Conservation (phyloP, 805 yeast genomes). For the Clavispora vitiphila region DNA sequence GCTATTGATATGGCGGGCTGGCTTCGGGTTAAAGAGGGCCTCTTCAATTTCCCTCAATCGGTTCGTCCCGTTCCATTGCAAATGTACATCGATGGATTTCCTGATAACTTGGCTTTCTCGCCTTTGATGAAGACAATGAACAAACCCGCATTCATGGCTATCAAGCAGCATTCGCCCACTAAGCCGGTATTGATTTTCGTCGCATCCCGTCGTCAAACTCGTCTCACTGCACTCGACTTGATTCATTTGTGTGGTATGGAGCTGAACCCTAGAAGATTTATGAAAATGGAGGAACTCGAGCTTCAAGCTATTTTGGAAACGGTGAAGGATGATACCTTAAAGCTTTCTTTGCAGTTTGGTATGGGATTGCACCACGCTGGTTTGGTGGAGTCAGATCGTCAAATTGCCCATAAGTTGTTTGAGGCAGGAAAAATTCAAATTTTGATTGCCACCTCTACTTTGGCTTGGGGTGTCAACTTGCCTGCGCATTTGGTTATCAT, state of each 20-base stretch:
- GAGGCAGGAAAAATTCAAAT: constrained; percentile 69
- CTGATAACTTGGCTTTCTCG: constrained; percentile 74
- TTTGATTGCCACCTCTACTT: constrained; percentile 69
- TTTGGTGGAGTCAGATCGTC: constrained; percentile 66
- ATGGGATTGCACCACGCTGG: constrained; percentile 84
- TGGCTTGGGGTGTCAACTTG: constrained; percentile 86
- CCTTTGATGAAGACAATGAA: constrained; percentile 86
- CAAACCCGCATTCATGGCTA: constrained; percentile 88
- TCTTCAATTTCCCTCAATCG: constrained; percentile 75
- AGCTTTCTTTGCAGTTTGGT: constrained; percentile 63
- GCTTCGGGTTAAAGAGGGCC: constrained; percentile 69
- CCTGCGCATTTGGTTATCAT: constrained; percentile 43
- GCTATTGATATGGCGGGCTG: constrained; percentile 84
- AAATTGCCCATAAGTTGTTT: constrained; percentile 64
- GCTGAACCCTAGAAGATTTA: constrained; percentile 66
- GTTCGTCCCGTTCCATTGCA: constrained; percentile 83
- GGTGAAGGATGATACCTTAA: constrained; percentile 81
- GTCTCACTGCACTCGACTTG: constrained; percentile 73
- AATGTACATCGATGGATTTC: constrained; percentile 84
- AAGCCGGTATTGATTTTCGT: constrained; percentile 84
- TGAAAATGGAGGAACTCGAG: constrained; percentile 62
- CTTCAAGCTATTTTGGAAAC: constrained; percentile 42
- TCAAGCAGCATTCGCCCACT: constrained; percentile 81
- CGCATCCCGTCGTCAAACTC: constrained; percentile 77
- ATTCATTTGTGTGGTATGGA: constrained; percentile 78